phyloP scores from a whole-genome alignment of 139 green algal genomes.

The Closterium sp. region DNA sequence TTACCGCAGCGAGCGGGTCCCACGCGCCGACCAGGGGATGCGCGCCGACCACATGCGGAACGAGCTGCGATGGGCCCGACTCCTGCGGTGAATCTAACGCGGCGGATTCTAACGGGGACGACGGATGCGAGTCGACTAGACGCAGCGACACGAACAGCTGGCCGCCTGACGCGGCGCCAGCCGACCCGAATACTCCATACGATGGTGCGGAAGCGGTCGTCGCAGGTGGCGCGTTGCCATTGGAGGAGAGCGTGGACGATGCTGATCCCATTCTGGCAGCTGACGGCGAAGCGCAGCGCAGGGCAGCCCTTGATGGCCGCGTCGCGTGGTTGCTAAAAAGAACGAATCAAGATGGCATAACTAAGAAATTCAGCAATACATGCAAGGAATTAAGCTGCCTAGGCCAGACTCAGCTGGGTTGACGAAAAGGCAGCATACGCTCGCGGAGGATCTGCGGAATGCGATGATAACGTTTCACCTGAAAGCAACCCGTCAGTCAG shows the following conservation, averaged over 20 bases:
- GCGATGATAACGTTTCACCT: too few species aligned
- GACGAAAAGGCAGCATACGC: too few species aligned
- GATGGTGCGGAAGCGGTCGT: background rate
- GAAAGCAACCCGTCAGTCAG: background rate
- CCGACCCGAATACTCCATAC: background rate
- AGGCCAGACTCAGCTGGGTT: too few species aligned
- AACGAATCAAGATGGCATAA: background rate
- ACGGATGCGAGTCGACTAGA: background rate
- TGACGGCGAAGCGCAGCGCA: background rate
- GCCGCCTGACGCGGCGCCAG: background rate
- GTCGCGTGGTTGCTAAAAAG: background rate
- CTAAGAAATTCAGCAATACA: background rate
- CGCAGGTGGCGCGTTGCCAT: background rate
- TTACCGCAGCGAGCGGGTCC: slow-evolving; percentile 26
- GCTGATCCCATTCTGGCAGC: background rate
- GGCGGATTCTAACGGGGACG: background rate
- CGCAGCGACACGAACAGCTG: background rate
- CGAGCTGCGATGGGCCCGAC: background rate
- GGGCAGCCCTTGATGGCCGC: background rate
- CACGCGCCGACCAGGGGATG: slow-evolving; percentile 21
- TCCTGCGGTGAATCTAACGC: background rate
- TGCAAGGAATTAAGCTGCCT: background rate
- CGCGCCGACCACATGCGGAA: slow-evolving; percentile 29
- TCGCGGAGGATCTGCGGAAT: too few species aligned
- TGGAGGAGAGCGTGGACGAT: background rate